Evolutionary conservation across 129 eudicot species (phyloP), one percentile per base, ranked within the genome.

Genomic region (Chrysanthemum seticuspe): DNA sequence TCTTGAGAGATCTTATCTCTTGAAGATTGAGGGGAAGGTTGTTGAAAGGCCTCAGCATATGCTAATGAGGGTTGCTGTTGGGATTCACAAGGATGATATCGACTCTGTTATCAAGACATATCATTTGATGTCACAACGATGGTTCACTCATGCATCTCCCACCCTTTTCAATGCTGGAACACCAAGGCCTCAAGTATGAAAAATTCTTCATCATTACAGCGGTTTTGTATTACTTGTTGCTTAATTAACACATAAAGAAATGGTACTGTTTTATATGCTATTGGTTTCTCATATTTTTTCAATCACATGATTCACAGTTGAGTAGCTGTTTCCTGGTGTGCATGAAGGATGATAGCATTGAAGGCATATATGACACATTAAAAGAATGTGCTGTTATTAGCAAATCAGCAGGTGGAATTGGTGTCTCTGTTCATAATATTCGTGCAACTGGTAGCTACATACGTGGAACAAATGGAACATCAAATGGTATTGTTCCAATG

Each of bases 71-170:
- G 98, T 93, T 80, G 66, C 98, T 70, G 92, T 93, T 79, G 98
- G 98, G 29, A 93, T 93, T 60, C 96, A 93, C 67, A 93, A 87
- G 73, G 86, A 87, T 68, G 90, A 93, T 64, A 86, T 93, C 59
- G 97, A 93, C 62, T 87, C 96, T 14, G 98, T 78, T 34, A 72
- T 90, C 83, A 77, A 71, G 80, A 93, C 98, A 47, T 93, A 93
- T 68, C 98, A 93, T 83, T 73, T 93, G 74, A 89, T 93, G 91
- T 93, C 98, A 29, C 98, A 93, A 71, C 64, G 98, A 71, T 90
- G 98, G 98, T 93, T 93, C 85, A 93, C 98, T 13, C 98, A 93
- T 87, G 98, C 97, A 21, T 87, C 98, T 45, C 98, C 98, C 13
- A 93, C 96, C 23, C 92, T 89, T 53, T 90, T 89, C 73, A 90